phyloP scores from a whole-genome alignment of 768 basidiomycete species.

The Trametes cingulata region DNA sequence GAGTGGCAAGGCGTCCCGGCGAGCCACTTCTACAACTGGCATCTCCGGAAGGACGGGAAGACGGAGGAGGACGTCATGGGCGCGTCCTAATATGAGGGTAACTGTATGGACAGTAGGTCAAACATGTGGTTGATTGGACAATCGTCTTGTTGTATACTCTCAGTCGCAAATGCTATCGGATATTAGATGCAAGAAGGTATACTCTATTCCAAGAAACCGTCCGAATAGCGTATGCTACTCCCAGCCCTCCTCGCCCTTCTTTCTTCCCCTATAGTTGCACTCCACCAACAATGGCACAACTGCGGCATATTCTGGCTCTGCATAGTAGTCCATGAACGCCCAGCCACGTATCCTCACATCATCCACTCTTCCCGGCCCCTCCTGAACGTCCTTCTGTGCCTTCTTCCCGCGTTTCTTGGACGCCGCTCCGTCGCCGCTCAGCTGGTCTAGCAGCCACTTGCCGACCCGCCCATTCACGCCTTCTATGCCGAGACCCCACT shows the following conservation, averaged over 20 bases:
- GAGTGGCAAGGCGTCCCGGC: constrained; percentile 44
- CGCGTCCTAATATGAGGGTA: constrained; percentile 18
- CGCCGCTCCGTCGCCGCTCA: constrained; percentile 30
- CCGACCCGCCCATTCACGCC: constrained; percentile 82
- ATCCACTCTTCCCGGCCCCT: neutral
- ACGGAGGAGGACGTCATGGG: constrained; percentile 14
- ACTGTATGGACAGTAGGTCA: neutral
- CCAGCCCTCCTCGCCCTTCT: constrained; percentile 24
- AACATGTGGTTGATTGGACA: neutral
- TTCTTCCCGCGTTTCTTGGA: constrained; percentile 1
- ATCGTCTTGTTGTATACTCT: neutral
- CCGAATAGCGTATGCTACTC: neutral
- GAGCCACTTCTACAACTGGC: constrained; percentile 30
- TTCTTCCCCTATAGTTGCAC: constrained; percentile 65
- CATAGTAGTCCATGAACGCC: constrained; percentile 74
- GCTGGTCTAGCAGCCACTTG: constrained; percentile 63
- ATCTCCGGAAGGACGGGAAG: constrained; percentile 23
- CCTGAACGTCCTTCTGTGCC: neutral
- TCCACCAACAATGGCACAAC: constrained; percentile 72
- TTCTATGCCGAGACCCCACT: constrained; percentile 74
- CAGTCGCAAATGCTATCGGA: neutral
- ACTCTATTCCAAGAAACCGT: neutral
- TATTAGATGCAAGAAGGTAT: neutral
- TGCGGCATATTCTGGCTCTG: constrained; percentile 51
- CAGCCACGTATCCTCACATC: constrained; percentile 64